Percentiles rank a stretch among this genome's conserved stretches.
Conservation (phyloP, 2,329 filamentous ascomycete genomes). For the Apiospora hydei region DNA sequence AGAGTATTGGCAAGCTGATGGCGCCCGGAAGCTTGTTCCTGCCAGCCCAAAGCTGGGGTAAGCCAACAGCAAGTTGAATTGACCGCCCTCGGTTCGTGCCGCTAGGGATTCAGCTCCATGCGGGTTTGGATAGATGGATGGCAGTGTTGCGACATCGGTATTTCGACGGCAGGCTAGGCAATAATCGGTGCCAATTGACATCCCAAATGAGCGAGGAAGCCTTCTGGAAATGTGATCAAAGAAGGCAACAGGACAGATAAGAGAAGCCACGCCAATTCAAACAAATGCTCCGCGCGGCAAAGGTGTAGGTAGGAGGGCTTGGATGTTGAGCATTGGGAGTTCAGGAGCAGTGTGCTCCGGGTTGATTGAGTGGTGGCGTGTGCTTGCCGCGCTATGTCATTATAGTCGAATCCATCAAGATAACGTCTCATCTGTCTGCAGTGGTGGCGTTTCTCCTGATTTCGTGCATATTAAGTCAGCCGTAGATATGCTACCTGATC, state of each 20-base stretch:
- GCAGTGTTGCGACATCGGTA: background rate
- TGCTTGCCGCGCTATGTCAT: background rate
- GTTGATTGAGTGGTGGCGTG: background rate
- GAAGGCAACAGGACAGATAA: background rate
- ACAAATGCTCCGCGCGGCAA: background rate
- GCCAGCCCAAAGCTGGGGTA: conserved; percentile 12
- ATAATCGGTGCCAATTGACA: background rate
- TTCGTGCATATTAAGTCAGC: background rate
- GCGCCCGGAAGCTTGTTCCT: background rate
- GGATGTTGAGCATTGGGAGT: background rate
- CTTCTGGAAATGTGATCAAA: background rate
- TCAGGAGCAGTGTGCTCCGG: background rate
- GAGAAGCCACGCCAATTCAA: background rate
- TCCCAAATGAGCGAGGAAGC: background rate
- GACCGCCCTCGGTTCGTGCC: conserved; percentile 1
- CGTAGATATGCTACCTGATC: background rate
- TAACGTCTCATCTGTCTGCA: background rate
- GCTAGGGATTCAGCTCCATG: background rate
- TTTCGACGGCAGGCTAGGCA: background rate
- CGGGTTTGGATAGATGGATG: background rate
- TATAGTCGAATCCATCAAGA: background rate
- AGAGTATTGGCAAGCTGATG: background rate
- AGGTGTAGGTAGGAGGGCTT: background rate
- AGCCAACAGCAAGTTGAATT: background rate
- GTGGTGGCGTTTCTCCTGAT: background rate